A percentile compares a stretch with the other conserved stretches of the same genome.
Evolutionary conservation across 2,329 filamentous ascomycete genomes (phyloP).

Genomic region (Drechslera avenae): DNA sequence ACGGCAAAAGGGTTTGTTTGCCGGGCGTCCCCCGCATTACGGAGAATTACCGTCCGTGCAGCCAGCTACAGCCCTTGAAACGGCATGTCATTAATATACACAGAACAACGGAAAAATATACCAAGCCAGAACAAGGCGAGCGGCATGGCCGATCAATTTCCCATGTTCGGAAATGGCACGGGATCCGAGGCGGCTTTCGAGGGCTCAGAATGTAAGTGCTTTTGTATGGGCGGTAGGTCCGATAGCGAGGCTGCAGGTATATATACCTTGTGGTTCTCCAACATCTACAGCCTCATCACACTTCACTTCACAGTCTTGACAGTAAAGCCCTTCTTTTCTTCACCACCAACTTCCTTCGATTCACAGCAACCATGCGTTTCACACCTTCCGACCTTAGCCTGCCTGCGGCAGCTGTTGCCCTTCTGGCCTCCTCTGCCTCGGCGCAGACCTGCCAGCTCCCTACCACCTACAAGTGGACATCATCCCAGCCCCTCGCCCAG

Average conservation of each 20-base stretch:
- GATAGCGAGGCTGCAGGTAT: conserved; percentile 3
- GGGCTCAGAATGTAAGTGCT: not conserved
- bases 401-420: conserved; percentile 9
- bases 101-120: conserved; percentile 13
- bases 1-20: not conserved
- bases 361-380: conserved; percentile 13
- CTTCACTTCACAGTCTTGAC: not conserved
- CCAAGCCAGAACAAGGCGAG: conserved; percentile 1
- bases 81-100: conserved; percentile 14
- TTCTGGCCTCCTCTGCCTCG: conserved; percentile 19
- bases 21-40: conserved; percentile 9
- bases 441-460: conserved; percentile 57
- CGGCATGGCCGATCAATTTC: conserved; percentile 10
- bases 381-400: conserved; percentile 9
- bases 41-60: conserved; percentile 13
- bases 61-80: conserved; percentile 6
- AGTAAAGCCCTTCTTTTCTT: conserved; percentile 1
- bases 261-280: conserved; percentile 8
- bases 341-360: conserved; percentile 1
- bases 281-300: not conserved
- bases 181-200: not conserved
- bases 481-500: conserved; percentile 56
- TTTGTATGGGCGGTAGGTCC: not conserved
- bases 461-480: conserved; percentile 62
- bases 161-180: not conserved